Percentiles rank a stretch among this genome's conserved stretches.
Conservation (phyloP, 1,284 basidiomycete species). For the Ceratobasidium theobromae region DNA sequence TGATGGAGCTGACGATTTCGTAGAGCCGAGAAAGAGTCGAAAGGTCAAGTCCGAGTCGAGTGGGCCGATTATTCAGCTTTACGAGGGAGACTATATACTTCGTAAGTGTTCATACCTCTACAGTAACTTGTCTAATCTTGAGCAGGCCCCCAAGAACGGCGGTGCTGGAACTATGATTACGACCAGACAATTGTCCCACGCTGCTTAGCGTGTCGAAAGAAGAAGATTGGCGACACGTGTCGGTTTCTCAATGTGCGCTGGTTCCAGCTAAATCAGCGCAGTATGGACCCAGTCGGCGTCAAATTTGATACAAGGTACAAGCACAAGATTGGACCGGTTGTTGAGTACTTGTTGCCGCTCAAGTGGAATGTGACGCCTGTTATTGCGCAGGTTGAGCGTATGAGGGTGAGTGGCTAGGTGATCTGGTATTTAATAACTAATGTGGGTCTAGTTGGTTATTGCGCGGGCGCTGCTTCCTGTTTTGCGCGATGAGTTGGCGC, state of each 20-base stretch:
- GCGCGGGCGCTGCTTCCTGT: conserved; percentile 69
- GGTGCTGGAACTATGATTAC: conserved; percentile 10
- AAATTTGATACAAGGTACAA: conserved; percentile 2
- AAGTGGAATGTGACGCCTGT: conserved; percentile 12
- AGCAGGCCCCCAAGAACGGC: not conserved
- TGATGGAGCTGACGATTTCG: not conserved
- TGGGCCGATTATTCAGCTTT: not conserved
- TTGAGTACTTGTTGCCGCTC: not conserved
- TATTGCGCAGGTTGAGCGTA: conserved; percentile 3
- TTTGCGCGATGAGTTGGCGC: conserved; percentile 67
- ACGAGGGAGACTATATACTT: conserved; percentile 1
- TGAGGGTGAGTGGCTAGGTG: not conserved
- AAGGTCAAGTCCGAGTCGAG: not conserved
- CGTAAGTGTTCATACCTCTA: not conserved
- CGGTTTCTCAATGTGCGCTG: conserved; percentile 13
- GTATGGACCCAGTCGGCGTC: not conserved
- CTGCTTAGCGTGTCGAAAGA: conserved; percentile 11
- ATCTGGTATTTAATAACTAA: not conserved
- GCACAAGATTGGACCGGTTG: not conserved
- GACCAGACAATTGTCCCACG: conserved; percentile 6
- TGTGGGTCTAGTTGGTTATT: conserved; percentile 55
- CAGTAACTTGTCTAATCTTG: not conserved
- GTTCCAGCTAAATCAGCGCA: not conserved
- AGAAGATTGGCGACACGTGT: conserved; percentile 24
- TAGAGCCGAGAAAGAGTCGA: not conserved